These are phyloP conservation scores for Rhododendron griersonianum DNA, from an alignment of 148 eudicot genomes.

Conservation along the genomic window DNA sequence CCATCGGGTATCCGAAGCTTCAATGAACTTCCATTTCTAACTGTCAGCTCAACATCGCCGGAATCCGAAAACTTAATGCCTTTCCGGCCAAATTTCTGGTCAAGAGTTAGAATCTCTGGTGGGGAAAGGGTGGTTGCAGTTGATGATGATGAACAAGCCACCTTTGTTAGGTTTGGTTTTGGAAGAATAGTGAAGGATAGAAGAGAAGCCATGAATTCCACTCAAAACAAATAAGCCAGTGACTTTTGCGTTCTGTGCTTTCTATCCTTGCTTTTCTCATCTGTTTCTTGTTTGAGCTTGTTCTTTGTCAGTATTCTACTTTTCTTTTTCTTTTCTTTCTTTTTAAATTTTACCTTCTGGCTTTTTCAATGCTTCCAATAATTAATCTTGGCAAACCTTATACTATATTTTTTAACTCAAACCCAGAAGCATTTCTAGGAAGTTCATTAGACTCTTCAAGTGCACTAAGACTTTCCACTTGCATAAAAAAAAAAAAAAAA, in stretches of 20 bases:
- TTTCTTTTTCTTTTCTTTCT: background rate
- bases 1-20: slow-evolving; percentile 58
- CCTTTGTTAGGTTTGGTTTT: slow-evolving; percentile 37
- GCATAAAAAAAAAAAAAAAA: too few relatives aligned
- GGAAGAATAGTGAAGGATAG: slow-evolving; percentile 50
- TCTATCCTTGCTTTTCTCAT: background rate
- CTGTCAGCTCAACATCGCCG: slow-evolving; percentile 58
- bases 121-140: slow-evolving; percentile 21
- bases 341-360: background rate
- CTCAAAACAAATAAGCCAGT: background rate
- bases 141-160: slow-evolving; percentile 18
- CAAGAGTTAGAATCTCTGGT: slow-evolving; percentile 46
- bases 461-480: too few relatives aligned
- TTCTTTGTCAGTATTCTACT: background rate
- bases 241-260: background rate
- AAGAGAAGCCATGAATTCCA: slow-evolving; percentile 56
- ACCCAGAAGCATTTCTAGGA: too few relatives aligned
- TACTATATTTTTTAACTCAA: too few relatives aligned
- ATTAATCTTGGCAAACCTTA: too few relatives aligned
- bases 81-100: slow-evolving; percentile 73
- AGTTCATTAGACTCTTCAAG: too few relatives aligned
- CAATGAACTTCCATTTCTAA: slow-evolving; percentile 85
- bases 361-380: background rate
- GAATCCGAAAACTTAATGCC: slow-evolving; percentile 63
- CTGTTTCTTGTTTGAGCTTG: background rate